Evolutionary conservation across 257 asterid species (phyloP), one percentile per base, ranked within the genome.

Genomic region (Solanum verrucosum): DNA sequence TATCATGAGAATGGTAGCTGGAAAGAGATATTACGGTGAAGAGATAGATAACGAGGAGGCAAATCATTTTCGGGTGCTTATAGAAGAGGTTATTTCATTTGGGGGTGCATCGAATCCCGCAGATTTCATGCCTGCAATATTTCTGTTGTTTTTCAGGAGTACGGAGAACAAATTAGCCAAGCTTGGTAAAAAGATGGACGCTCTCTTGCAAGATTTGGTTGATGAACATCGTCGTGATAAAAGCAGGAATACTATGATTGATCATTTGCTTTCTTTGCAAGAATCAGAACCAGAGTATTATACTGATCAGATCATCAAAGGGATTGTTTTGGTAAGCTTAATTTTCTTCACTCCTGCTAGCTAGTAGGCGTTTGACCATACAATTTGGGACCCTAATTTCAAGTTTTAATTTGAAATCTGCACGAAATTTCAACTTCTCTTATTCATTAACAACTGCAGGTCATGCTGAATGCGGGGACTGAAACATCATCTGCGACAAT

Each of bases 1-100:
- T 29, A 93, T 95, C 29, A 90, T 93, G 98, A 93, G 96, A 63
- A 95, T 95, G 98, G 90, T 93, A 0, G 92, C 91, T 15, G 98
- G 98, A 11, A 94, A 95, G 87, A 78, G 95, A 10, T 91, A 91
- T 44, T 92, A 81, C 11, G 95, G 97, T 0, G 96, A 73, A 46
- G 94, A 77, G 5, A 94, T 85, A 31, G 89, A 88, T 3, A 37
- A 72, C 9, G 81, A 89, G 16, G 94, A 92, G 89, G 93, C 94
- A 9, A 88, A 37, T 85, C 34, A 86, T 60, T 93, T 95, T 25
- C 88, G 92, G 33, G 89, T 71, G 86, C 89, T 92, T 1, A 78
- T 91, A 2, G 44, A 87, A 4, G 92, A 92, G 87, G 84, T 74
- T n/a, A 52, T 93, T 29, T 3, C 34, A 1, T 71, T 29, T 4